A percentile compares a stretch with the other conserved stretches of the same genome.
phyloP scores from a whole-genome alignment of 495 filamentous ascomycete genomes.

The Penicillium simplicissimum region DNA sequence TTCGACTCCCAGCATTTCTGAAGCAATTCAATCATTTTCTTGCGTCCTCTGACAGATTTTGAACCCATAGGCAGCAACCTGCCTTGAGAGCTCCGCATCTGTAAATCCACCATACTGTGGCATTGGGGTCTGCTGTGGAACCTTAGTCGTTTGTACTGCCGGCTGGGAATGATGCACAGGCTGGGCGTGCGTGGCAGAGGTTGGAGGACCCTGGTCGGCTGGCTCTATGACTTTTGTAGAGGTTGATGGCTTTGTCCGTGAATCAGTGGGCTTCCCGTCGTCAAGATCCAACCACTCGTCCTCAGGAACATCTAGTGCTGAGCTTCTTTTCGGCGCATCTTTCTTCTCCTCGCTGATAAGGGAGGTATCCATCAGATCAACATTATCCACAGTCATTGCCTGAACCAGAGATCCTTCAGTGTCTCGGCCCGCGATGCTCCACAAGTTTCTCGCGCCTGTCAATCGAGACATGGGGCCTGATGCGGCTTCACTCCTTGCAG shows the following conservation, averaged over 20 bases:
- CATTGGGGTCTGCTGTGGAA: constrained; percentile 30
- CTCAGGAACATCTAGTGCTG: constrained; percentile 1
- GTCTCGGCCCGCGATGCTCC: constrained; percentile 69
- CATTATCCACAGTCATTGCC: constrained; percentile 57
- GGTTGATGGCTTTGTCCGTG: constrained; percentile 1
- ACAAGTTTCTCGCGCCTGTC: constrained; percentile 50
- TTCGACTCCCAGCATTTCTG: constrained; percentile 71
- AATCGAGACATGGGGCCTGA: constrained; percentile 28
- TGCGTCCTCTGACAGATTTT: constrained; percentile 70
- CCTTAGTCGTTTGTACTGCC: neutral
- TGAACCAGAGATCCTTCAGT: constrained; percentile 59
- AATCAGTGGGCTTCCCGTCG: constrained; percentile 26
- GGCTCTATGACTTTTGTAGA: neutral
- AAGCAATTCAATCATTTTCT: constrained; percentile 70
- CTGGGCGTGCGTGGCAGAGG: neutral
- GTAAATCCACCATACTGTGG: constrained; percentile 67
- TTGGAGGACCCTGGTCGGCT: neutral
- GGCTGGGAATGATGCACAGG: neutral
- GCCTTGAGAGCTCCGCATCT: constrained; percentile 61
- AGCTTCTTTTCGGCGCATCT: neutral
- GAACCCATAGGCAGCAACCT: constrained; percentile 68
- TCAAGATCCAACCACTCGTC: constrained; percentile 40
- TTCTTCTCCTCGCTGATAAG: constrained; percentile 3
- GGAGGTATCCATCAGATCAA: constrained; percentile 41
- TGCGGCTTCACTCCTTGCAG: neutral